Evolutionary conservation across 345 rosid species (phyloP).

Genomic region (Firmiana major): DNA sequence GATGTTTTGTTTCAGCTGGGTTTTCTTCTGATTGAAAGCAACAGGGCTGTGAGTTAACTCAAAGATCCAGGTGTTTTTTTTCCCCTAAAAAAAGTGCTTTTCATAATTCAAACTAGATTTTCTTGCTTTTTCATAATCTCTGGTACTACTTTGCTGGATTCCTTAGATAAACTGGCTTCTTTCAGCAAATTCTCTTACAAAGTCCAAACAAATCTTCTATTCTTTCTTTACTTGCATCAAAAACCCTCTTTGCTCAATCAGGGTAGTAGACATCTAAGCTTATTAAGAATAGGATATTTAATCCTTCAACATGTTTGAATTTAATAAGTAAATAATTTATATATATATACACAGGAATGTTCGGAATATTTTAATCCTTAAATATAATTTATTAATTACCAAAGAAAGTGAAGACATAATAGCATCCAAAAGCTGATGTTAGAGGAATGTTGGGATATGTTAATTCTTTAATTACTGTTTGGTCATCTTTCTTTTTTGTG

Average conservation of each 20-base stretch:
- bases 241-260: background rate
- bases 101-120: background rate
- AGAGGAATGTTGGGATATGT: conserved; percentile 15
- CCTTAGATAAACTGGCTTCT: too few species aligned
- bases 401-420: conserved; percentile 11
- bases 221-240: too few species aligned
- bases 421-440: background rate
- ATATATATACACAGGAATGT: background rate
- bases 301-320: background rate
- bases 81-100: too few species aligned
- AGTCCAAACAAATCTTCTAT: too few species aligned
- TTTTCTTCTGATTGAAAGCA: conserved; percentile 7
- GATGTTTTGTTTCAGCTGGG: too few species aligned
- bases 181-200: too few species aligned
- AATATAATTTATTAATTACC: background rate
- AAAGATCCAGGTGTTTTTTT: background rate
- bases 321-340: background rate
- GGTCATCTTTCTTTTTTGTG: background rate
- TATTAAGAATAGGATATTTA: background rate
- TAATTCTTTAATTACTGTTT: conserved; percentile 2
- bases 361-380: conserved; percentile 3
- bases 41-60: conserved; percentile 9
- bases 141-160: too few species aligned
- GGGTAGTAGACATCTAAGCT: background rate
- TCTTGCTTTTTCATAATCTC: background rate